Base-by-base conservation (phyloP, 1,284 basidiomycete genomes). In the Ustilago bromivora region DNA sequence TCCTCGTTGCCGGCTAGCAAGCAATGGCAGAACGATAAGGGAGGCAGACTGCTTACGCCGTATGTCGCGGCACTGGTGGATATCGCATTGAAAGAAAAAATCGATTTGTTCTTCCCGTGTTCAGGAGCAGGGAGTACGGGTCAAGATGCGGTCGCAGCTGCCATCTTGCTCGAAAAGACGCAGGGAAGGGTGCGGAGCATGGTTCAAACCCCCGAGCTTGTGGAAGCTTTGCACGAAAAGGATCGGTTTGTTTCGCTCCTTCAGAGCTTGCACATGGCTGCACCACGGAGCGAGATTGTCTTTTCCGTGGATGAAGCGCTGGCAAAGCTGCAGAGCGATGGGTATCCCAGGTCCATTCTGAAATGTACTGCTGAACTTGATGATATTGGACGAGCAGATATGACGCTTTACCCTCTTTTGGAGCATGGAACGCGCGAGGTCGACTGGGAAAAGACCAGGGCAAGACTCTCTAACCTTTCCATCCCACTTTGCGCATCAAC, bases 141-240 rank as follows among this genome's bases (percentile, higher is more conserved):
- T 28, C 85, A 87, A 68, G 87, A 88, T 65, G 86, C 87, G 9
- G 61, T 78, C 38, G 86, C 85, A 0, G 87, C 83, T 4, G 80
- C 86, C 19, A 74, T 84, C 28, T 83, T 87, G 74, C 83, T 78
- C 10, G 62, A 66, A 10, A 57, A 65, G 28, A 77, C 75, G 0
- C 5, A 61, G 4, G 85, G 86, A 9, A 54, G 71, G 15, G 85
- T 85, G 0, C 68, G 72, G 35, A 85, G 85, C 61, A 66, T 83
- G 55, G 87, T 88, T 38, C 87, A 88, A 61, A 85, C 86, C 41
- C 82, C 85, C 9, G 84, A 87, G 38, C 85, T 87, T 10, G 86
- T 87, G 67, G 78, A 85, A 53, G 80, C 86, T 36, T 71, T 88
- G 19, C 87, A 88, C 71, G 86, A 87, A 58, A 88, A 88, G 78